phyloP scores from a whole-genome alignment of 2,329 filamentous ascomycete species.

The Alternaria sp. region DNA sequence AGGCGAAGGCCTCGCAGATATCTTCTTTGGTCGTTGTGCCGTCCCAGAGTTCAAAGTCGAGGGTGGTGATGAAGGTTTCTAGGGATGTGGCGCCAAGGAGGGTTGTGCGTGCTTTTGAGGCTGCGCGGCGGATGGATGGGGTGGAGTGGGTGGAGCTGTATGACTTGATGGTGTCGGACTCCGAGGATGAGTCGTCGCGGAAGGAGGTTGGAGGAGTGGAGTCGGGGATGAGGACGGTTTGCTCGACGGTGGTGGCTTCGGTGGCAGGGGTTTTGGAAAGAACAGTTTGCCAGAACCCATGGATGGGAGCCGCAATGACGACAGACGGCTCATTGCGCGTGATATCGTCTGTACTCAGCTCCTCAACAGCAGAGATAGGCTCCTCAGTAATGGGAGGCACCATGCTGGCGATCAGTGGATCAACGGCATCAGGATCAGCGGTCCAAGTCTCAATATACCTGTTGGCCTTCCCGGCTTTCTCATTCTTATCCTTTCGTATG shows the following conservation, averaged over 20 bases:
- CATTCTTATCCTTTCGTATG: not conserved
- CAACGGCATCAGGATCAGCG: not conserved
- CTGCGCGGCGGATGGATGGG: not conserved
- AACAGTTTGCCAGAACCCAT: not conserved
- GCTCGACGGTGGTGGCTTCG: not conserved
- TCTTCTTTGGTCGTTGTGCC: constrained; percentile 1
- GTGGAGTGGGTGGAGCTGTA: not conserved
- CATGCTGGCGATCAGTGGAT: not conserved
- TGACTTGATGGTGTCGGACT: not conserved
- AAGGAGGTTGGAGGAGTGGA: not conserved
- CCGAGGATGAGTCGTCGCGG: not conserved
- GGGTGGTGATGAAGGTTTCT: not conserved
- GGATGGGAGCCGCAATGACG: not conserved
- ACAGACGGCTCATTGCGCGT: not conserved
- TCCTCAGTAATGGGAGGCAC: not conserved
- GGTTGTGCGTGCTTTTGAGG: not conserved
- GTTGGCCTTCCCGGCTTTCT: not conserved
- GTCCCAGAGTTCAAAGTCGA: not conserved
- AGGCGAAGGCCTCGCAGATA: constrained; percentile 1
- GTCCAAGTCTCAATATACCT: not conserved
- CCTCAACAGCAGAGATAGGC: too few relatives aligned
- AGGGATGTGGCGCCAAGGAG: constrained; percentile 2
- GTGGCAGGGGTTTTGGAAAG: too few relatives aligned
- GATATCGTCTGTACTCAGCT: not conserved
- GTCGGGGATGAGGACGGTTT: not conserved